Conservation (phyloP, 2,329 filamentous ascomycete species). For the Claviceps maximensis region DNA sequence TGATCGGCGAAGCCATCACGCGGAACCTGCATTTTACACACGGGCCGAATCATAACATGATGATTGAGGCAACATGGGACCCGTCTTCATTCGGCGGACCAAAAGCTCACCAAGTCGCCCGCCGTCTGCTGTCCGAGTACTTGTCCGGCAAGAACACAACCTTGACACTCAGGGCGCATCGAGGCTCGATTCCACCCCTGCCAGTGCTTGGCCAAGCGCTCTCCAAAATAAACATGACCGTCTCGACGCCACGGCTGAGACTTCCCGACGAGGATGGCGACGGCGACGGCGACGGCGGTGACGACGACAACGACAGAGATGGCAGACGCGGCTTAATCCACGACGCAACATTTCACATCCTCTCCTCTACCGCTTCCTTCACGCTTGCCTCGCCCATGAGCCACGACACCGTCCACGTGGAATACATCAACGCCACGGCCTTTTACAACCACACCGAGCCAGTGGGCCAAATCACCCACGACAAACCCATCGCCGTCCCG, state of each 20-base stretch:
- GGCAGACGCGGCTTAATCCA: conserved; percentile 55
- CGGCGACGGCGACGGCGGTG: conserved; percentile 20
- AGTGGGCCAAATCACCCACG: conserved; percentile 65
- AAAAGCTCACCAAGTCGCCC: conserved; percentile 48
- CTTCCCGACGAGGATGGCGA: conserved; percentile 31
- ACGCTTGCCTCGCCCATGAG: conserved; percentile 65
- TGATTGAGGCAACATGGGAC: conserved; percentile 61
- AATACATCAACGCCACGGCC: conserved; percentile 70
- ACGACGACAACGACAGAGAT: conserved; percentile 16
- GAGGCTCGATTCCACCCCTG: conserved; percentile 57
- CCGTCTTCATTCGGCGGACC: conserved; percentile 49
- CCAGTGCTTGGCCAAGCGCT: conserved; percentile 62
- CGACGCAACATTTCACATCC: conserved; percentile 73
- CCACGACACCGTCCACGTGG: conserved; percentile 62
- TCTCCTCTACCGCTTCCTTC: conserved; percentile 79
- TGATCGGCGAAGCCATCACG: conserved; percentile 63
- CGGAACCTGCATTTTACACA: conserved; percentile 48
- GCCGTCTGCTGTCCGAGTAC: conserved; percentile 69
- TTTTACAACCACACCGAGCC: conserved; percentile 70
- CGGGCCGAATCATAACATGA: conserved; percentile 59
- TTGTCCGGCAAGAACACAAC: conserved; percentile 80
- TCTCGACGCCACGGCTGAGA: conserved; percentile 56
- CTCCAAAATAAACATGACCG: conserved; percentile 54
- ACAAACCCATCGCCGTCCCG: conserved; percentile 60
- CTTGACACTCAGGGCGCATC: conserved; percentile 59